Evolutionary conservation across 1,284 basidiomycete species (phyloP), one percentile per base, ranked within the genome.

Genomic region (Heterobasidion occidentale): DNA sequence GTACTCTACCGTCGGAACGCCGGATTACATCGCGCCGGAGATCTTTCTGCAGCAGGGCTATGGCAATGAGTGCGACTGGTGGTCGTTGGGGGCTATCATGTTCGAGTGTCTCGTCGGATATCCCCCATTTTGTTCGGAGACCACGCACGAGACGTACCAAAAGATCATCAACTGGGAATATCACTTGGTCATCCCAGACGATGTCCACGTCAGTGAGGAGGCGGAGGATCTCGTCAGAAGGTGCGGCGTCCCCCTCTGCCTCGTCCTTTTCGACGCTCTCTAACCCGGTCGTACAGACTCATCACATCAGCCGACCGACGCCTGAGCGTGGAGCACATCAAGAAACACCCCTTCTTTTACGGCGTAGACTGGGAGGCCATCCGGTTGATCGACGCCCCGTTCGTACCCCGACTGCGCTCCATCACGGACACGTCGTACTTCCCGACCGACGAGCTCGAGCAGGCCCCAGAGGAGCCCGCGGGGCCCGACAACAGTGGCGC

Each of bases 11-110:
- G 97, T 99, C 63, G 97, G 97, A 60, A 96, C 96, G 20, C 97
- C 97, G 1, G 96, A 99, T 72, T 99, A 99, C 79, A 99, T 99
- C 64, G 95, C 97, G 0, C 96, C 96, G 1, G 96, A 99, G 68
- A 97, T 99, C 68, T 99, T 99, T 79, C 74, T 96, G 68, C 90
- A 97, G 75, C 92, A 97, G 68, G 96, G 96, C 2, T 99, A 99
- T 65, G 94, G 94, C 54, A 95, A 98, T 71, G 96, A 98, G 73
- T 97, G 94, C 68, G 95, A 98, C 71, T 98, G 94, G 94, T 98
- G 94, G 94, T 94, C 92, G 44, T 74, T 95, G 51, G 92, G 96
- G 11, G 94, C 95, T 4, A 98, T 99, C 73, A 98, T 97, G 88
- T 99, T 96, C 68, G 96, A 99, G 72, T 98, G 96, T 73, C 79